These are phyloP conservation scores for Leccinum barrowsii DNA, from an alignment of 768 basidiomycete species.

Conservation along the genomic window DNA sequence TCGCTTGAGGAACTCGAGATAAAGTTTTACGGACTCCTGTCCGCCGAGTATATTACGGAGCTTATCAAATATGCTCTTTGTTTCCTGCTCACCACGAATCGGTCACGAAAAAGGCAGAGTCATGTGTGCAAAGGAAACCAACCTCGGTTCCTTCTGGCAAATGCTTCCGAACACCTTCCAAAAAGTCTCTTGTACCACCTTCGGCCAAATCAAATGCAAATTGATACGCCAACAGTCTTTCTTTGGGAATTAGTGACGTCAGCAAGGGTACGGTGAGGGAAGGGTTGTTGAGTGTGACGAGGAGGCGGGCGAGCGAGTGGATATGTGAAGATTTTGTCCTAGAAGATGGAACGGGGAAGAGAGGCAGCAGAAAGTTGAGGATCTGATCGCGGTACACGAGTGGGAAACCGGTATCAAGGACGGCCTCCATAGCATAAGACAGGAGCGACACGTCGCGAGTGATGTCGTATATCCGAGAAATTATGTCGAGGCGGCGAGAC, in stretches of 20 bases:
- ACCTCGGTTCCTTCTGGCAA: conserved; percentile 70
- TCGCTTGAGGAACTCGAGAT: conserved; percentile 92
- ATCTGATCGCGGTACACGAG: conserved; percentile 83
- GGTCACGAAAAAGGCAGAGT: conserved; percentile 5
- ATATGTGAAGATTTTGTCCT: conserved; percentile 74
- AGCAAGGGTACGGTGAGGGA: conserved; percentile 73
- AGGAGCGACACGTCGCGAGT: conserved; percentile 77
- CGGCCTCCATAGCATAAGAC: conserved; percentile 89
- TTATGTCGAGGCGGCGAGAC: conserved; percentile 82
- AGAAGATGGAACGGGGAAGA: conserved; percentile 75
- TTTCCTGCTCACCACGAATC: conserved; percentile 39
- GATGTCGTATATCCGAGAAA: conserved; percentile 69
- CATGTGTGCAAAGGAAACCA: conserved; percentile 18
- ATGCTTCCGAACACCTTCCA: conserved; percentile 68
- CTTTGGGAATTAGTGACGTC: conserved; percentile 62
- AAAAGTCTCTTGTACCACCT: conserved; percentile 89
- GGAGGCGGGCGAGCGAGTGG: conserved; percentile 80
- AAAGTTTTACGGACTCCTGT: conserved; percentile 87
- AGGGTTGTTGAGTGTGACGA: conserved; percentile 85
- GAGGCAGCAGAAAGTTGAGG: conserved; percentile 72
- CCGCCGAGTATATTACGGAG: conserved; percentile 83
- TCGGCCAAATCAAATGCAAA: conserved; percentile 95
- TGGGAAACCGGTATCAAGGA: conserved; percentile 85
- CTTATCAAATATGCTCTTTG: conserved; percentile 64
- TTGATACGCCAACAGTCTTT: conserved; percentile 85